phyloP scores from a whole-genome alignment of 805 yeast genomes.

The Ogataea paraovalis region DNA sequence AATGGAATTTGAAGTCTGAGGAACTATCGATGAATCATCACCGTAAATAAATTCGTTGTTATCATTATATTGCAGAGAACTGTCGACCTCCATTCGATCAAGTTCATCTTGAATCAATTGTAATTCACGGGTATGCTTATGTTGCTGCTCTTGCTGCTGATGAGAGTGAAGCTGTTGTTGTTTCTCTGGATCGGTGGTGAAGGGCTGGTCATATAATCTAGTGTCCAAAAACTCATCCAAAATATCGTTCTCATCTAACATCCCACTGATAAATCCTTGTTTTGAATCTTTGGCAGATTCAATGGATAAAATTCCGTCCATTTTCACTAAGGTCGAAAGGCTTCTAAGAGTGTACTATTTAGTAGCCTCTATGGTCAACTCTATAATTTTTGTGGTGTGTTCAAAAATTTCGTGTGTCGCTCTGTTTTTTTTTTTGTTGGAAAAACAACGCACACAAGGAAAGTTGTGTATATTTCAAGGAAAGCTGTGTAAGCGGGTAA shows the following conservation, averaged over 20 bases:
- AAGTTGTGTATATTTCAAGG: background rate
- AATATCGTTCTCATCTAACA: slow-evolving; percentile 39
- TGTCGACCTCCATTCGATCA: background rate
- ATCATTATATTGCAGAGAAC: background rate
- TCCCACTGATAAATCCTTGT: slow-evolving; percentile 10
- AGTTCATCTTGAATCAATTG: background rate
- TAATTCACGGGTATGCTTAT: background rate
- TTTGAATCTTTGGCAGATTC: slow-evolving; percentile 15
- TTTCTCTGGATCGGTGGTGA: background rate
- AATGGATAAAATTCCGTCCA: slow-evolving; percentile 21
- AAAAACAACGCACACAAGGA: background rate
- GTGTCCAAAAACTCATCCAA: slow-evolving; percentile 56
- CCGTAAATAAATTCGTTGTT: background rate
- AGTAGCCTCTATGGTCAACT: background rate
- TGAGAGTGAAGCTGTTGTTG: slow-evolving; percentile 2
- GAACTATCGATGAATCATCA: background rate
- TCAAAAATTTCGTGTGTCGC: background rate
- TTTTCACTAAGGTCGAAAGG: background rate
- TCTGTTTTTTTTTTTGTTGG: background rate
- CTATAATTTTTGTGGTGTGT: background rate
- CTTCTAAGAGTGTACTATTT: background rate
- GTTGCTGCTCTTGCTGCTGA: slow-evolving; percentile 1
- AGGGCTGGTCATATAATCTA: slow-evolving; percentile 40
- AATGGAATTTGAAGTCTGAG: background rate
- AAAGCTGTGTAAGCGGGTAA: background rate